Percentiles rank a stretch among this genome's conserved stretches.
Evolutionary conservation across 1,284 basidiomycete genomes (phyloP).

Genomic region (Afroboletus lepidellus): DNA sequence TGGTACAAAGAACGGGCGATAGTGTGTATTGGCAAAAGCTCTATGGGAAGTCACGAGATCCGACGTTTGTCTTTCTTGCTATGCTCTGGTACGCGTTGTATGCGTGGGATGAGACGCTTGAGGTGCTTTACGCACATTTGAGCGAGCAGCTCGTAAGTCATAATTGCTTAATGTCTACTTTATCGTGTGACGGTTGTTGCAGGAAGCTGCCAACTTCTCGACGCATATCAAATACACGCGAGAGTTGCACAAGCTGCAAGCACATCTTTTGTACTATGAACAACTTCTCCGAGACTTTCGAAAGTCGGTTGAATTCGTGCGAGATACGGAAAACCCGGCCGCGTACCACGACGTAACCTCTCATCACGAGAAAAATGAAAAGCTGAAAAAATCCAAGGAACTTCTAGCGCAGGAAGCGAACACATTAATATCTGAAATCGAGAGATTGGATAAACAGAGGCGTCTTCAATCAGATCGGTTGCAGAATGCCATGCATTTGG

Average conservation of each 20-base stretch:
- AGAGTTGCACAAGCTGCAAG: conserved; percentile 54
- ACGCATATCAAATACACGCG: conserved; percentile 40
- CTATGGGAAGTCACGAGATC: conserved; percentile 45
- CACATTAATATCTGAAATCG: conserved; percentile 45
- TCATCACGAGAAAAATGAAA: conserved; percentile 6
- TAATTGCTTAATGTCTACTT: background rate
- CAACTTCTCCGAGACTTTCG: conserved; percentile 53
- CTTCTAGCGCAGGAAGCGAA: conserved; percentile 44
- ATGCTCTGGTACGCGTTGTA: conserved; percentile 58
- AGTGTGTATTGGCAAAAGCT: conserved; percentile 58
- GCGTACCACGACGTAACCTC: conserved; percentile 18
- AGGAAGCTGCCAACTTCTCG: conserved; percentile 43
- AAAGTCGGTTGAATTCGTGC: conserved; percentile 51
- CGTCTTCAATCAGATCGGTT: conserved; percentile 45
- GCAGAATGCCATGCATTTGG: conserved; percentile 53
- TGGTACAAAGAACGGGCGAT: conserved; percentile 37
- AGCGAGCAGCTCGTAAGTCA: conserved; percentile 39
- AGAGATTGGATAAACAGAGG: conserved; percentile 43
- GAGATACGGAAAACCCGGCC: conserved; percentile 45
- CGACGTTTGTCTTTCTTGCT: conserved; percentile 53
- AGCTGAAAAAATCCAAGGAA: conserved; percentile 12
- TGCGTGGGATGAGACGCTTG: conserved; percentile 57
- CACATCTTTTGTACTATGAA: conserved; percentile 52
- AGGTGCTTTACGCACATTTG: conserved; percentile 48
- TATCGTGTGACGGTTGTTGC: conserved; percentile 1